Conservation (phyloP, 306 rosid species). For the Vicia faba region DNA sequence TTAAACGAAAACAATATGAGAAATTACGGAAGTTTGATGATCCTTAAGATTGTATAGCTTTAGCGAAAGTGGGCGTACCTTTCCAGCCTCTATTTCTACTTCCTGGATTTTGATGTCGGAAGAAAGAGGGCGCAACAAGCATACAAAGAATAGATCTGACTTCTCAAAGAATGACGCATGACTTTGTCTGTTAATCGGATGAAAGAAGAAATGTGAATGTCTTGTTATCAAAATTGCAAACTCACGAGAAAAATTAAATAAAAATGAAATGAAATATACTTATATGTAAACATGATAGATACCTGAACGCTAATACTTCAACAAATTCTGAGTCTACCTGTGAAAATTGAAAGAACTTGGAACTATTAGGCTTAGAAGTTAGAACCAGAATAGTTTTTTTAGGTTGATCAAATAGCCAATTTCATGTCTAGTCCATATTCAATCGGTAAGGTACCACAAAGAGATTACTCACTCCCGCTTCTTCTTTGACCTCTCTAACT, state of each 20-base stretch:
- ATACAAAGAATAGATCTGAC: conserved; percentile 77
- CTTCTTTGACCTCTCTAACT: conserved; percentile 87
- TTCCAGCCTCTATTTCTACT: conserved; percentile 71
- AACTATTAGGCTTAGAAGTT: conserved; percentile 27
- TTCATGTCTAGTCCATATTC: conserved; percentile 18
- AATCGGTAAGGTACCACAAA: conserved; percentile 1
- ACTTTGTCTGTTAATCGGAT: conserved; percentile 59
- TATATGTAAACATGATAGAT: conserved; percentile 42
- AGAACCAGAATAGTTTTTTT: conserved; percentile 9
- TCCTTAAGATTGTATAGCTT: conserved; percentile 10
- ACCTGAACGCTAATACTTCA: conserved; percentile 84
- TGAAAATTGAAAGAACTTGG: conserved; percentile 50
- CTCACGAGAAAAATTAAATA: background rate
- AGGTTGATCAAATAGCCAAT: conserved; percentile 1
- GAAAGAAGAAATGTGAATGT: conserved; percentile 22
- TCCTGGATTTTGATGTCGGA: conserved; percentile 71
- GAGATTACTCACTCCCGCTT: conserved; percentile 75
- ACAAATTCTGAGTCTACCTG: conserved; percentile 86
- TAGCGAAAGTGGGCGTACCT: conserved; percentile 43
- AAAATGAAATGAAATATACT: conserved; percentile 3
- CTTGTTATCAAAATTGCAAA: conserved; percentile 22
- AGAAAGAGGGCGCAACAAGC: conserved; percentile 73
- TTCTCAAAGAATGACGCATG: conserved; percentile 77
- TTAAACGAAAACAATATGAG: conserved; percentile 1
- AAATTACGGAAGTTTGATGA: conserved; percentile 4